Base-by-base conservation (phyloP, 352 stramenopile species). In the Phytophthora sojae region DNA sequence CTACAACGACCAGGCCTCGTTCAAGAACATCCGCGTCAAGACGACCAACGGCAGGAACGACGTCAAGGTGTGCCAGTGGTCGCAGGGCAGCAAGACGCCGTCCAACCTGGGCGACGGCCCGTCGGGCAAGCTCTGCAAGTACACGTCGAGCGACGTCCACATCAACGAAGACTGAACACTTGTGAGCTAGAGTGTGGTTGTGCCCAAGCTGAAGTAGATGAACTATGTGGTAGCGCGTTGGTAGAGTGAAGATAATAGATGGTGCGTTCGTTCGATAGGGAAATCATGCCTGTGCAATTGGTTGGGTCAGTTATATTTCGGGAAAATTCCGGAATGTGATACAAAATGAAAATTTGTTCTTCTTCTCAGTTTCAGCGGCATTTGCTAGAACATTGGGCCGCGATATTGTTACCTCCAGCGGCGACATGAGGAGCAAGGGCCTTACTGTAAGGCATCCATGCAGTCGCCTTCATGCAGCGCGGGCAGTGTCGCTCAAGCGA, bases 11-110 rank as follows among this genome's bases (percentile, higher is more conserved):
- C 49, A 76, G 60, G 52, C 69, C 60, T 67, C 49, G 14, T 50
- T 76, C 44, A 73, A 54, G 17, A 72, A 76, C 59, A 62, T 76
- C 49, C 29, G 62, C 44, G 60, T 72, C 56, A 63, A 73, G 60
- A 67, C 58, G 6, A 64, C 58, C 44, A 44, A 57, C 19, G 58
- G 58, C 58, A 57, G 49, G n/a, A 21, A 64, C 44, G 14, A 54
- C 49, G 54, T 54, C 8, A 52, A 64, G 39, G 39, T 64, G 57
- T 64, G 57, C 26, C 57, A 70, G 63, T 70, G 63, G 63, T 70
- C 63, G 21, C 44, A 70, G 55, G 64, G 35, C 23, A 50, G 57
- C 45, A 64, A 63, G 62, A 64, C 62, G 47, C 64, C 64, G 15
- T 65, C 64, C 5, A 71, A 65, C 47, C 56, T 70, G 55, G 63